Conservation (phyloP, 208 protist genomes). For the Leishmania martiniquensis region DNA sequence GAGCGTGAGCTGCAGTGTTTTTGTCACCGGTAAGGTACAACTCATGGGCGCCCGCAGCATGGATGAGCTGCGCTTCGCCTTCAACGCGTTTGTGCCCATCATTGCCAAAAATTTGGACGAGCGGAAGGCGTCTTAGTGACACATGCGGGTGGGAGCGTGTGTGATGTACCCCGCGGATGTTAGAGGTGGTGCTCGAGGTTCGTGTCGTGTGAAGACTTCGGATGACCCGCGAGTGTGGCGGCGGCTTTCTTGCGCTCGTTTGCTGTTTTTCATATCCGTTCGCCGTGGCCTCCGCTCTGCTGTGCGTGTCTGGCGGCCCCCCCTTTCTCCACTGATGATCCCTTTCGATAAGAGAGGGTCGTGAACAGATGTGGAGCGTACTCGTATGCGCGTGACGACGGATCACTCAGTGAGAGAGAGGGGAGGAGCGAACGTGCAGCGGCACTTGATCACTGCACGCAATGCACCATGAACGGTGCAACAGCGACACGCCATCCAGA, state of each 20-base stretch:
- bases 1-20: constrained; percentile 76
- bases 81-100: constrained; percentile 83
- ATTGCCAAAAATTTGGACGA: constrained; percentile 55
- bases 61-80: constrained; percentile 83
- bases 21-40: constrained; percentile 86
- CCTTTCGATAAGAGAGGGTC: too few relatives aligned
- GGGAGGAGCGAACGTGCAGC: not conserved
- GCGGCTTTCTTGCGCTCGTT: too few relatives aligned
- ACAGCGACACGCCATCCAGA: not conserved
- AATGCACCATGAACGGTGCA: not conserved
- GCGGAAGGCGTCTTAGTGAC: not conserved
- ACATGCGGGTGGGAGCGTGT: not conserved
- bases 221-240: too few relatives aligned
- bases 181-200: too few relatives aligned
- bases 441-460: not conserved
- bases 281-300: not conserved
- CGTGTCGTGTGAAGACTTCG: too few relatives aligned
- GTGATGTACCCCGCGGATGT: not conserved
- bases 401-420: not conserved
- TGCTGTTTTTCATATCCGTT: too few relatives aligned
- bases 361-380: too few relatives aligned
- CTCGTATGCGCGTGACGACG: too few relatives aligned
- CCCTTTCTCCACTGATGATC: not conserved
- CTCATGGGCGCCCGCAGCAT: constrained; percentile 80
- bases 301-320: not conserved